Evolutionary conservation across 345 rosid species (phyloP), one percentile per base, ranked within the genome.

Genomic region (Bretschneidera sinensis): DNA sequence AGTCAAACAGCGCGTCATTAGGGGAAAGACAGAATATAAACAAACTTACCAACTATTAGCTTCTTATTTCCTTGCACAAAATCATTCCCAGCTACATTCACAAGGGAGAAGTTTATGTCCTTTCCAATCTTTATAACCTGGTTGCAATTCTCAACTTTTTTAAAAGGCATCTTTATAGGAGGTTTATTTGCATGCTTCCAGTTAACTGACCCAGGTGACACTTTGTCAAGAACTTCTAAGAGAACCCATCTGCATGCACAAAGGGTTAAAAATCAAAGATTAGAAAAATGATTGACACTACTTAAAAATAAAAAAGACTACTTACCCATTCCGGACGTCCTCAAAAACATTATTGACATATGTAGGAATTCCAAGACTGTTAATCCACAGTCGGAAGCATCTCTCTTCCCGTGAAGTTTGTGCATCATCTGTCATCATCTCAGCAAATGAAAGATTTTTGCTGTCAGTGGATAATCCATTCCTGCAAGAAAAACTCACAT

Each of bases 321-420:
- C 83, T 80, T 74, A 89, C 99, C 99, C 97, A 69, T 82, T 81
- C 69, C 95, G 80, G 62, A 90, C 85, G 79, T 94, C 97, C 79
- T 94, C 99, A 69, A 90, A 90, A 56, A 90, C 72, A 70, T 88
- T 83, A 67, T 90, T 88, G 63, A 90, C 90, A 52, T 86, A 79
- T n/a, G 95, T 80, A 28, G 85, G 75, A 68, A 69, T 72, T 66
- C 96, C 99, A 58, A 90, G 89, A 82, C 97, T 94, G 76, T 94
- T 94, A 55, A 94, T 94, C 97, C 99, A 94, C 58, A 94, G 75
- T 20, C 97, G 91, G 83, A 90, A 94, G 78, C 99, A 94, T 78
- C 97, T 83, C 81, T 90, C 99, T 76, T 90, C 99, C 25, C 92
- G 79, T 56, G 99, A 94, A 64, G 99, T 90, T 77, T 94, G 76